phyloP scores from a whole-genome alignment of 495 filamentous ascomycete genomes.

The Xylaria palmicola region DNA sequence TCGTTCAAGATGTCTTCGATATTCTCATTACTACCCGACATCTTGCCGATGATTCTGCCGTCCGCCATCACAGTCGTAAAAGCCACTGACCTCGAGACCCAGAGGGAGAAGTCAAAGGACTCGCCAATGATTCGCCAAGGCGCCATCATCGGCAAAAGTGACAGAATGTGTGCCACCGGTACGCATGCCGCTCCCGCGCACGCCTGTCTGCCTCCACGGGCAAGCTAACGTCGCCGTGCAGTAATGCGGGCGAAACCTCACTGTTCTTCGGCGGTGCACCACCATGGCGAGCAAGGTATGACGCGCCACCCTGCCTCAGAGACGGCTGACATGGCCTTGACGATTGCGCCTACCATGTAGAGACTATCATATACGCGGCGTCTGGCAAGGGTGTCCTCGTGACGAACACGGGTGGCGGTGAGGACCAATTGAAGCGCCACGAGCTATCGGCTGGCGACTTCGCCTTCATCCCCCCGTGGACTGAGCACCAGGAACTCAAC shows the following conservation, averaged over 20 bases:
- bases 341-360: conserved; percentile 17
- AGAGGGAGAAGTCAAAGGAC: conserved; percentile 21
- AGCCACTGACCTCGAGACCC: conserved; percentile 40
- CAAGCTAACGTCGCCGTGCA: conserved; percentile 14
- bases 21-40: conserved; percentile 48
- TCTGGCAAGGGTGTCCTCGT: conserved; percentile 43
- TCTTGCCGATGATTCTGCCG: conserved; percentile 51
- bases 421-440: conserved; percentile 48
- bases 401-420: conserved; percentile 36
- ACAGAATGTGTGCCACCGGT: conserved; percentile 58
- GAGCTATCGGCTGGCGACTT: conserved; percentile 60
- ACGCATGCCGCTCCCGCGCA: conserved; percentile 19
- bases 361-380: conserved; percentile 47
- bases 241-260: conserved; percentile 45
- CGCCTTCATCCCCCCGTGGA: conserved; percentile 62
- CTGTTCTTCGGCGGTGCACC: conserved; percentile 41
- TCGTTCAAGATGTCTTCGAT: conserved; percentile 41
- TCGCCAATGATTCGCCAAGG: conserved; percentile 41
- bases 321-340: not conserved
- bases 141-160: conserved; percentile 58
- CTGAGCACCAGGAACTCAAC: conserved; percentile 67
- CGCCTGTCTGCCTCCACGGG: not conserved
- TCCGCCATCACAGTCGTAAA: conserved; percentile 45
- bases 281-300: conserved; percentile 51
- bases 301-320: not conserved